Evolutionary conservation across 2,329 filamentous ascomycete species (phyloP).

Genomic region (Fusarium redolens): DNA sequence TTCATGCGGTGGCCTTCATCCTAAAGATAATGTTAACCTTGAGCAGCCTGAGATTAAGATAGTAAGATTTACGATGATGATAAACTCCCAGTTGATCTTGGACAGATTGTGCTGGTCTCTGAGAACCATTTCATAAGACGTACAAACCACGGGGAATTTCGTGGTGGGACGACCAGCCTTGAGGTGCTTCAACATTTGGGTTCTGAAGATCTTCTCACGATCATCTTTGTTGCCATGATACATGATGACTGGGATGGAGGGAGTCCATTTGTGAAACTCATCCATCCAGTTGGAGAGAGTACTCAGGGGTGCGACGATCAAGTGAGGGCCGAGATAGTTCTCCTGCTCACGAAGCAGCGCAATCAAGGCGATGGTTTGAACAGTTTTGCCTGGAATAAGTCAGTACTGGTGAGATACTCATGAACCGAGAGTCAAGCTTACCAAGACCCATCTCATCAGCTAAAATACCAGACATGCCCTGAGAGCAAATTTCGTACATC

Average conservation of each 20-base stretch:
- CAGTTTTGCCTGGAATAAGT: slow-evolving; percentile 76
- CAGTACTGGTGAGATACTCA: neutral
- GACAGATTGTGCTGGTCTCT: slow-evolving; percentile 85
- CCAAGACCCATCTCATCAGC: slow-evolving; percentile 94
- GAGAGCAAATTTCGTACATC: slow-evolving; percentile 84
- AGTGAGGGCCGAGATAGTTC: slow-evolving; percentile 83
- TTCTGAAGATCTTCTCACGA: slow-evolving; percentile 79
- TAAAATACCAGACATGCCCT: slow-evolving; percentile 90
- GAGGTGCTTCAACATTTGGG: slow-evolving; percentile 76
- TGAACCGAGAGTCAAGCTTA: slow-evolving; percentile 43
- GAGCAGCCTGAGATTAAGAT: accelerated
- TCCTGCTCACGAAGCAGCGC: slow-evolving; percentile 90
- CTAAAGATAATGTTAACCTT: slow-evolving; percentile 53
- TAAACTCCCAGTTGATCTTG: slow-evolving; percentile 94
- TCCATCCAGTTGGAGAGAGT: slow-evolving; percentile 97
- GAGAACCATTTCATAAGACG: slow-evolving; percentile 96
- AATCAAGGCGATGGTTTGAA: slow-evolving; percentile 89
- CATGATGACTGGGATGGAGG: slow-evolving; percentile 85
- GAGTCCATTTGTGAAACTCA: slow-evolving; percentile 92
- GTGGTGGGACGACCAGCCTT: slow-evolving; percentile 67
- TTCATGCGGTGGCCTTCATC: slow-evolving; percentile 98
- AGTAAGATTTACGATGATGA: slow-evolving; percentile 78
- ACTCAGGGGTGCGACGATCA: slow-evolving; percentile 90
- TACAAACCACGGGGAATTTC: slow-evolving; percentile 91
- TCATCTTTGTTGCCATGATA: slow-evolving; percentile 89